Evolutionary conservation across 2,329 filamentous ascomycete species (phyloP), one percentile per base, ranked within the genome.

Genomic region (Alternaria triticimaculans): DNA sequence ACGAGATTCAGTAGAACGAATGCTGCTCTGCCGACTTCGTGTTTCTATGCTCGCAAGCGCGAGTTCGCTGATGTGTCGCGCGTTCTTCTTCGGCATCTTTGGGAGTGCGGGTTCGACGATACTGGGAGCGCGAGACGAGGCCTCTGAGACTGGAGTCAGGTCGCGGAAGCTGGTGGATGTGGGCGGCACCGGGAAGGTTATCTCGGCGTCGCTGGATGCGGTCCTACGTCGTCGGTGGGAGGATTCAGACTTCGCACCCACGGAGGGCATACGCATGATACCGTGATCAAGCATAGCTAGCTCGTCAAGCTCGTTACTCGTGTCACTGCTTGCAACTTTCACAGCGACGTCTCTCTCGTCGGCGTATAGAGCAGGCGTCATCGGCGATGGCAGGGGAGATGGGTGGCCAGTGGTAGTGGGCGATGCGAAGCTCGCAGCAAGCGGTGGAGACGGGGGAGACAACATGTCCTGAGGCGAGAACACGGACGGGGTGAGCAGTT

Each of bases 241-340:
- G 20, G 63, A 63, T 15, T 64, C 59, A 4, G 70, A 63, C 48
- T 78, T 77, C 48, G 72, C 66, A 62, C 69, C 72, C 18, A 66
- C 69, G 12, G 68, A 51, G n/a, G 69, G 70, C 3, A 67, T 63
- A 8, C 72, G 71, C 44, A 77, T 68, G 48, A 75, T 54, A 23
- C 73, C 73, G 3, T 64, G 71, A 4, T 74, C 69, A 4, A 72
- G 66, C 15, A 74, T 57, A 6, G 66, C 45, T 14, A 75, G 61
- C 11, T 78, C 77, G 9, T 79, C 77, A 30, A 60, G 57, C 8
- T 79, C 76, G 26, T 75, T 75, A 56, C 72, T 73, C 11, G 68
- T 73, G 21, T 79, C 78, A 58, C 79, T 81, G 56, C 69, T 73
- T 8, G 77, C 78, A 12, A 80, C 78, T 60, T 79, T 79, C 30